Evolutionary conservation across 1,284 basidiomycete species (phyloP).

Genomic region (Gomphus sp.): DNA sequence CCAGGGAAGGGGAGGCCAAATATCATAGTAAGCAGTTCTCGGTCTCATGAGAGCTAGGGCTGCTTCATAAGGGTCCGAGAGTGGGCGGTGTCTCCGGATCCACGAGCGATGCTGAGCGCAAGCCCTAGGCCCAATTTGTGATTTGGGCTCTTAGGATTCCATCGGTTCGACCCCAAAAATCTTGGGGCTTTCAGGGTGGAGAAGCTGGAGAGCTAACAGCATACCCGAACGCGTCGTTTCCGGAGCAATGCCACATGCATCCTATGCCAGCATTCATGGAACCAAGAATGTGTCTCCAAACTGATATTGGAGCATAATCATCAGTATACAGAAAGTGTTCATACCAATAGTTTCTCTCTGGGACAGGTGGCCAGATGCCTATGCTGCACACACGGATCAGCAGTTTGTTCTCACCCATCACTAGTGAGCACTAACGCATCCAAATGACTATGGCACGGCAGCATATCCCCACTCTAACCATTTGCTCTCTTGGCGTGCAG

Average conservation of each 20-base stretch:
- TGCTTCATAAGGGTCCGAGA: neutral
- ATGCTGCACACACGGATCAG: constrained; percentile 30
- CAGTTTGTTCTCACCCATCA: neutral
- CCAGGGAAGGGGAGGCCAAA: neutral
- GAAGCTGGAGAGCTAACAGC: constrained; percentile 53
- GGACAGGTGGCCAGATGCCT: constrained; percentile 72
- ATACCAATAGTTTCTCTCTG: constrained; percentile 72
- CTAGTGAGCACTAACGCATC: constrained; percentile 45
- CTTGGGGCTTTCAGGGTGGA: constrained; percentile 37
- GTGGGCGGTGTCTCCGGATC: neutral
- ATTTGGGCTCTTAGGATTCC: no score
- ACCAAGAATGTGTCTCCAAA: constrained; percentile 30
- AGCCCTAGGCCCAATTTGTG: neutral
- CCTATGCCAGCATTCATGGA: constrained; percentile 37
- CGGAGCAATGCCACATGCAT: constrained; percentile 53
- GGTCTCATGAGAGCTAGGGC: neutral
- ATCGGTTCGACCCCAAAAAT: neutral
- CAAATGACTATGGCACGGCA: constrained; percentile 67
- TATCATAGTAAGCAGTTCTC: neutral
- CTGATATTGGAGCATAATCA: no score
- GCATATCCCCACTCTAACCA: constrained; percentile 77
- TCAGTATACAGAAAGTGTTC: constrained; percentile 10
- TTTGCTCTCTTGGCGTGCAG: constrained; percentile 68
- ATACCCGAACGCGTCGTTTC: constrained; percentile 64
- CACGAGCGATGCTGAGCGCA: neutral